phyloP scores from a whole-genome alignment of 805 yeast species.

The Saccharomycopsis oosterbeekiorum region DNA sequence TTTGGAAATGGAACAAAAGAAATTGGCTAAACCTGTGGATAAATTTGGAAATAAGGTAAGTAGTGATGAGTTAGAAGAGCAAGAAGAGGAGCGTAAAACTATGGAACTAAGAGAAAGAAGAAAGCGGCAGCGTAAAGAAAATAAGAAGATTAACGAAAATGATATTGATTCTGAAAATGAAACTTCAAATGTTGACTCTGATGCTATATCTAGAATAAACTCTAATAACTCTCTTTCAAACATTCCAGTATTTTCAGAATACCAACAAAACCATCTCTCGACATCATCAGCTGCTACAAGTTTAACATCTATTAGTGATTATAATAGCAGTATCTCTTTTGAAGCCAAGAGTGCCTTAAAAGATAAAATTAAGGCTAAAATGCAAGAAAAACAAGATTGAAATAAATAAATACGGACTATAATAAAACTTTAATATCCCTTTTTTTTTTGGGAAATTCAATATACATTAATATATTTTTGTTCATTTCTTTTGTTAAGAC shows the following conservation, averaged over 20 bases:
- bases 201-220: constrained; percentile 52
- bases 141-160: constrained; percentile 14
- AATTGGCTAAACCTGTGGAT: constrained; percentile 9
- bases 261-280: constrained; percentile 9
- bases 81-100: constrained; percentile 18
- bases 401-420: too few species aligned
- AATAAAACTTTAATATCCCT: too few species aligned
- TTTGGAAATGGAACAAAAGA: constrained; percentile 18
- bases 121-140: constrained; percentile 2
- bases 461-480: too few species aligned
- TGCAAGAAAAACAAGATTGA: constrained; percentile 9
- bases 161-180: constrained; percentile 5
- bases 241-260: constrained; percentile 43
- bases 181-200: constrained; percentile 35
- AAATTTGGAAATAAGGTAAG: constrained; percentile 16
- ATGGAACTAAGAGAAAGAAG: constrained; percentile 18
- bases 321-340: not conserved
- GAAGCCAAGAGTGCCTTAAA: constrained; percentile 5
- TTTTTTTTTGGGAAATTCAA: too few species aligned
- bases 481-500: too few species aligned
- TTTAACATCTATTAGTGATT: not conserved
- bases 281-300: constrained; percentile 7
- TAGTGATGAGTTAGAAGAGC: constrained; percentile 17
- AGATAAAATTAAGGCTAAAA: constrained; percentile 7
- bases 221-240: constrained; percentile 54